phyloP scores from a whole-genome alignment of 2,329 filamentous ascomycete genomes.

The Nemania bipapillata region DNA sequence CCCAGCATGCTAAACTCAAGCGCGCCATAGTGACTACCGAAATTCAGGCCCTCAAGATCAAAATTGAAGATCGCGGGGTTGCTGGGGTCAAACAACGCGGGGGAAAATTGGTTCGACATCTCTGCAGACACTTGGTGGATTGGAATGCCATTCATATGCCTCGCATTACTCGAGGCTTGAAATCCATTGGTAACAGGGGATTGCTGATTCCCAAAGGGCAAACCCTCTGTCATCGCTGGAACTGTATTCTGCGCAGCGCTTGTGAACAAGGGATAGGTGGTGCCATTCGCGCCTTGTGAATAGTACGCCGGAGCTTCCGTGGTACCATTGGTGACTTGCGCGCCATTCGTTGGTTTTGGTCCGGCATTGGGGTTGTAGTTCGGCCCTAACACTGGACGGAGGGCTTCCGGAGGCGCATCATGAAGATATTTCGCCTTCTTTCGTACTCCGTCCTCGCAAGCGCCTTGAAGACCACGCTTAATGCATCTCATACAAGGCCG shows the following conservation, averaged over 20 bases:
- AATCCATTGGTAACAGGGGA: slow-evolving; percentile 81
- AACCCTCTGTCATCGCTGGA: slow-evolving; percentile 58
- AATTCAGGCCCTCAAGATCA: slow-evolving; percentile 91
- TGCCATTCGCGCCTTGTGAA: slow-evolving; percentile 58
- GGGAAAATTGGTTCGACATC: slow-evolving; percentile 60
- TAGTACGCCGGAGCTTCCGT: slow-evolving; percentile 63
- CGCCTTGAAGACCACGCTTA: slow-evolving; percentile 88
- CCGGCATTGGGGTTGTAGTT: slow-evolving; percentile 70
- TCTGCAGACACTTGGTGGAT: slow-evolving; percentile 63
- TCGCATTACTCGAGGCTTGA: slow-evolving; percentile 63
- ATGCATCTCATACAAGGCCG: slow-evolving; percentile 93
- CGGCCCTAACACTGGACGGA: slow-evolving; percentile 84
- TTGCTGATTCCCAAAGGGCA: slow-evolving; percentile 72
- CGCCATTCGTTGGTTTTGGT: slow-evolving; percentile 59
- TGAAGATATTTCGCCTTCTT: slow-evolving; percentile 99
- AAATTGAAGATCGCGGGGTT: slow-evolving; percentile 96
- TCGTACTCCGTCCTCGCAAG: slow-evolving; percentile 93
- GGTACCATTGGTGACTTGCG: slow-evolving; percentile 60
- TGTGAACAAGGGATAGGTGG: slow-evolving; percentile 64
- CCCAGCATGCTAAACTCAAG: slow-evolving; percentile 96
- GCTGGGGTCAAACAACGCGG: slow-evolving; percentile 83
- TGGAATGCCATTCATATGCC: slow-evolving; percentile 59
- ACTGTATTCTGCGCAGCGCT: slow-evolving; percentile 58
- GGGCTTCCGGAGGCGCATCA: slow-evolving; percentile 88
- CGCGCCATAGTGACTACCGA: slow-evolving; percentile 94